Conservation (phyloP, 805 yeast species). For the Nakazawaea wyomingensis region DNA sequence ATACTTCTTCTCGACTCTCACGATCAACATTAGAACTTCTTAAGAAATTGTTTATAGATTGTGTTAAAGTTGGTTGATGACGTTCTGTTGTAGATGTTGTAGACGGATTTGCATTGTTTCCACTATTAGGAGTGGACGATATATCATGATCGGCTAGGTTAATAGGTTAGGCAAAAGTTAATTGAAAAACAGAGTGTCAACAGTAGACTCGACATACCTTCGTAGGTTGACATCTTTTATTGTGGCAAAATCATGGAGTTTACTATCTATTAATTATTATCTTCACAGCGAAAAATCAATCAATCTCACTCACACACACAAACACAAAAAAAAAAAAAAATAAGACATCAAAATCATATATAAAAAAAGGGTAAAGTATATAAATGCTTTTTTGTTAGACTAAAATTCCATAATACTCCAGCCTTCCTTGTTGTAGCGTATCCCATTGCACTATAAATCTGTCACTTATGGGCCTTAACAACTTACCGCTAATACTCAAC, state of each 20-base stretch:
- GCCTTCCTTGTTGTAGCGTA: conserved; percentile 47
- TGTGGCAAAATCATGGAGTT: conserved; percentile 1
- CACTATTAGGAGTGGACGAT: neutral
- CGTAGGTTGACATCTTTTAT: conserved; percentile 11
- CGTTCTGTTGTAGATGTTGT: conserved; percentile 1
- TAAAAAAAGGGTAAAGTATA: too few species aligned
- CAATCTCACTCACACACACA: neutral
- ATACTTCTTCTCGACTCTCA: neutral
- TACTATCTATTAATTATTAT: too few species aligned
- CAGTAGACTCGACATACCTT: conserved; percentile 2
- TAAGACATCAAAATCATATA: neutral
- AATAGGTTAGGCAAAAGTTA: neutral
- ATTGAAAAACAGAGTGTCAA: neutral
- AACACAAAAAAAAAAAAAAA: neutral
- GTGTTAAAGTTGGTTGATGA: conserved; percentile 8
- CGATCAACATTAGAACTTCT: neutral
- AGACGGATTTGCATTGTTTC: neutral
- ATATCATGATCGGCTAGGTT: conserved; percentile 7
- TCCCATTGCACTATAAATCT: conserved; percentile 91
- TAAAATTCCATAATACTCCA: conserved; percentile 75
- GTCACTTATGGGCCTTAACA: conserved; percentile 67
- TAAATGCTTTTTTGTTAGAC: too few species aligned
- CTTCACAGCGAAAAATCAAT: too few species aligned
- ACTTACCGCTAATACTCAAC: conserved; percentile 71
- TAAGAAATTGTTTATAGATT: conserved; percentile 5